These are phyloP conservation scores for Eruca vesicaria DNA, from an alignment of 441 rosid genomes.

Conservation along the genomic window DNA sequence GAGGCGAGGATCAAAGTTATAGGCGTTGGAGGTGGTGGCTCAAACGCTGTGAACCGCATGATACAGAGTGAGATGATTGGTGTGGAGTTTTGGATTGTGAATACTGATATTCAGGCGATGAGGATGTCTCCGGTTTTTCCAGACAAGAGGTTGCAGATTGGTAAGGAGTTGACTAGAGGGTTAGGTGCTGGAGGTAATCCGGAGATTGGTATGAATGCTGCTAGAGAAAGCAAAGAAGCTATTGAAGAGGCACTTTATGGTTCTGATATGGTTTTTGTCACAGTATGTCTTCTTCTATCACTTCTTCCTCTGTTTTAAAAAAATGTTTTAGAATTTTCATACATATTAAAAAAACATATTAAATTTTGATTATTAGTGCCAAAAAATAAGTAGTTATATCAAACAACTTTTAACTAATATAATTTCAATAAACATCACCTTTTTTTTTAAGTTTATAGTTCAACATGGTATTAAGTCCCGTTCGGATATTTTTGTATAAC, in stretches of 20 bases:
- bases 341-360: no score
- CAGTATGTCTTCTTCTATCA: constrained; percentile 51
- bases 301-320: neutral
- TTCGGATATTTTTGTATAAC: no score
- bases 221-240: constrained; percentile 78
- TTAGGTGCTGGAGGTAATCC: constrained; percentile 98
- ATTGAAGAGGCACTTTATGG: constrained; percentile 84
- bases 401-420: no score
- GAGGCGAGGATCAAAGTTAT: constrained; percentile 71
- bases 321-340: no score
- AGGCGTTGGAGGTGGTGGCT: neutral
- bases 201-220: constrained; percentile 89
- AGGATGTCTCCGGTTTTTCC: constrained; percentile 79
- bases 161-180: constrained; percentile 86
- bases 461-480: no score
- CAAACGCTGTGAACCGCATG: constrained; percentile 68
- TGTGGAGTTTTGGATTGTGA: constrained; percentile 80
- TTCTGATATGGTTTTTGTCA: constrained; percentile 90
- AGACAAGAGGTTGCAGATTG: constrained; percentile 77
- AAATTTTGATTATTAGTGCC: no score
- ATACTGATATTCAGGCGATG: constrained; percentile 54
- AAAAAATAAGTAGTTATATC: no score
- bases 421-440: no score
- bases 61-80: constrained; percentile 86
- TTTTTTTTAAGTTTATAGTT: no score